Conservation (phyloP, 257 asterid species). For the Solanum okadae region DNA sequence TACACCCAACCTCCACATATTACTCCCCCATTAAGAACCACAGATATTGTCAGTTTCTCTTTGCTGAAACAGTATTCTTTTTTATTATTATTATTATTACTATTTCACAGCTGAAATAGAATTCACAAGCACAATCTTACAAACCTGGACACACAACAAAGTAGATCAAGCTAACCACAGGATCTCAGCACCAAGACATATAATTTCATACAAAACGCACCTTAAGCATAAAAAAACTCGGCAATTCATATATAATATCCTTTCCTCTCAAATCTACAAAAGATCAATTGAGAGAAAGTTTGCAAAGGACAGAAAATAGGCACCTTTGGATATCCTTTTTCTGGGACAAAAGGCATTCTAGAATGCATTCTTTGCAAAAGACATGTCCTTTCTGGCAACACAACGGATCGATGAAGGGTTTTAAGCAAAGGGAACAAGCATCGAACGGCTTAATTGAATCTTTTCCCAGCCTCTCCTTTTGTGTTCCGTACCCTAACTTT, state of each 20-base stretch:
- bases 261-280: not conserved
- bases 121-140: not conserved
- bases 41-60: not conserved
- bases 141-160: not conserved
- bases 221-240: not conserved
- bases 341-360: slow-evolving; percentile 81
- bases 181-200: not conserved
- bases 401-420: slow-evolving; percentile 77
- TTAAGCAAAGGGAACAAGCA: slow-evolving; percentile 85
- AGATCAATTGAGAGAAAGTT: not conserved
- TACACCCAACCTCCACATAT: not conserved
- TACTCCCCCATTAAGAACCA: not conserved
- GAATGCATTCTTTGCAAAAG: slow-evolving; percentile 87
- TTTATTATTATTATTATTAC: too few species aligned
- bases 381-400: slow-evolving; percentile 85
- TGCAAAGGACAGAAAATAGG: not conserved
- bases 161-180: not conserved
- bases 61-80: not conserved
- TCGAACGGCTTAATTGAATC: slow-evolving; percentile 95
- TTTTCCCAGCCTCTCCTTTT: slow-evolving; percentile 82
- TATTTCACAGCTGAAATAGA: not conserved
- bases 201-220: not conserved
- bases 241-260: not conserved
- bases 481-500: slow-evolving; percentile 93
- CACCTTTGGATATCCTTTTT: slow-evolving; percentile 89